Evolutionary conservation across 495 filamentous ascomycete species (phyloP).

Genomic region (Tuber microsphaerosporum): DNA sequence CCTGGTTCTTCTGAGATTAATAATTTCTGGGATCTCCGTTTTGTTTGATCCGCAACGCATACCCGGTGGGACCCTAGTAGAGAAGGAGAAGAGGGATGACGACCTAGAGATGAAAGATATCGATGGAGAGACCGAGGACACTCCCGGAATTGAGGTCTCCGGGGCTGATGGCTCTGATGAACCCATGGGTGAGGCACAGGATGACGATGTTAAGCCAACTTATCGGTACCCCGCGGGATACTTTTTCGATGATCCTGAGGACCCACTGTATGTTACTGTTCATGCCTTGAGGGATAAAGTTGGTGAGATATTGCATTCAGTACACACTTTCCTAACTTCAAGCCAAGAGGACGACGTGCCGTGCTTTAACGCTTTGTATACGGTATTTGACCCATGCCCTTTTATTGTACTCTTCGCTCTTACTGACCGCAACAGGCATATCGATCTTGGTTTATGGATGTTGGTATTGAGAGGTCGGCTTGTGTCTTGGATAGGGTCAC

Average conservation of each 20-base stretch:
- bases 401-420: slow-evolving; percentile 2
- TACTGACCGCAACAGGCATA: slow-evolving; percentile 52
- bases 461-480: slow-evolving; percentile 90
- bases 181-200: slow-evolving; percentile 61
- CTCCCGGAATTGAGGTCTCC: slow-evolving; percentile 42
- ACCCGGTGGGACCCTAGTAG: slow-evolving; percentile 44
- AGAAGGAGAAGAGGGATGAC: slow-evolving; percentile 44
- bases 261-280: slow-evolving; percentile 61
- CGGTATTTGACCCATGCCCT: slow-evolving; percentile 34
- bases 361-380: slow-evolving; percentile 88
- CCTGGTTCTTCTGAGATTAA: slow-evolving; percentile 72
- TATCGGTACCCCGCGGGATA: slow-evolving; percentile 85
- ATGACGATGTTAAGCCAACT: slow-evolving; percentile 70
- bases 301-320: slow-evolving; percentile 71
- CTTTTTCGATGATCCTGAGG: slow-evolving; percentile 54
- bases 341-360: slow-evolving; percentile 93
- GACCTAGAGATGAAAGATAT: slow-evolving; percentile 46
- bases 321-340: slow-evolving; percentile 72
- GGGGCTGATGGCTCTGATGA: slow-evolving; percentile 45
- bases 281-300: slow-evolving; percentile 72
- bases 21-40: slow-evolving; percentile 78
- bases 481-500: slow-evolving; percentile 84
- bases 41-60: slow-evolving; percentile 76
- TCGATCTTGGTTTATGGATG: slow-evolving; percentile 92
- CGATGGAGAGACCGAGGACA: slow-evolving; percentile 54